phyloP scores from a whole-genome alignment of 2,329 filamentous ascomycete genomes.

The Cladosporium sp. region DNA sequence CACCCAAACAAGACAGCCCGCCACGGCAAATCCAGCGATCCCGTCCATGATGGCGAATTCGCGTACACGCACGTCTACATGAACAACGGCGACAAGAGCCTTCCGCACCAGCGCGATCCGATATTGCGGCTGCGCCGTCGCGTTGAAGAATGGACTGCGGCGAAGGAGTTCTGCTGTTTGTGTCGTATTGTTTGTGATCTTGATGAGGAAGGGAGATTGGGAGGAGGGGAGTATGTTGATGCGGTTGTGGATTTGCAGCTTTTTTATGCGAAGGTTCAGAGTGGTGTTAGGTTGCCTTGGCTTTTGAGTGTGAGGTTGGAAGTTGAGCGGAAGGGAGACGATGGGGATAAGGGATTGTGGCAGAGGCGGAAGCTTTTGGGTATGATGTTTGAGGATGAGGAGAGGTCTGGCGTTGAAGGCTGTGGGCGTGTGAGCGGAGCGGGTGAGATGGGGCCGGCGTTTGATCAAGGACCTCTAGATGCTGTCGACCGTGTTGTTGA shows the following conservation, averaged over 20 bases:
- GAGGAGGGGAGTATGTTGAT: not conserved
- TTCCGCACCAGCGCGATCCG: not conserved
- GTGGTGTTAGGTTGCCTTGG: not conserved
- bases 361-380: not conserved
- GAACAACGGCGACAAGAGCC: not conserved
- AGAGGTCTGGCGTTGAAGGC: not conserved
- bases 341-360: not conserved
- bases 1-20: not conserved
- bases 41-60: not conserved
- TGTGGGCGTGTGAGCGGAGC: not conserved
- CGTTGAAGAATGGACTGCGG: not conserved
- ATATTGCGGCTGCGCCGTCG: not conserved
- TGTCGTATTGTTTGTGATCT: not conserved
- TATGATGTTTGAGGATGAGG: not conserved
- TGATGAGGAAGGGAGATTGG: not conserved
- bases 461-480: not conserved
- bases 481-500: not conserved
- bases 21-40: not conserved
- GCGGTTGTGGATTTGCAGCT: not conserved
- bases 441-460: not conserved
- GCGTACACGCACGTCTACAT: not conserved
- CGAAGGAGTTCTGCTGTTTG: not conserved
- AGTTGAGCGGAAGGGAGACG: not conserved
- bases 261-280: not conserved
- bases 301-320: not conserved